Conservation (phyloP, 768 basidiomycete genomes). For the Albatrellus ellisii region DNA sequence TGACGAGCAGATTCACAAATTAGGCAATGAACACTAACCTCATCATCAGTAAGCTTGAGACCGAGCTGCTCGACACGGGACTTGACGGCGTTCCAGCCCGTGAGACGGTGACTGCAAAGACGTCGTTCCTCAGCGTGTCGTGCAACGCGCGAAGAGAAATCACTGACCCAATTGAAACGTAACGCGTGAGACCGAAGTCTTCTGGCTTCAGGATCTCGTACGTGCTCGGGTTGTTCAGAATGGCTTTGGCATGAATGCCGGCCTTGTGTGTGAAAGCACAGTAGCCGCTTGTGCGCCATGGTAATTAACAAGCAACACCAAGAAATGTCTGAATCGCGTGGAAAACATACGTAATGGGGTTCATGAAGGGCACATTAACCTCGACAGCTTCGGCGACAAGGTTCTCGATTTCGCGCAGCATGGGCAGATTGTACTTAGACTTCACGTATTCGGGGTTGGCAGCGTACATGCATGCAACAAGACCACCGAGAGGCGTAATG, state of each 20-base stretch:
- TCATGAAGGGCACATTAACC: constrained; percentile 95
- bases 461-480: constrained; percentile 93
- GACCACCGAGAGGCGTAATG: constrained; percentile 94
- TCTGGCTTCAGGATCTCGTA: constrained; percentile 99
- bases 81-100: constrained; percentile 99
- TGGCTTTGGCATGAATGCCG: constrained; percentile 99
- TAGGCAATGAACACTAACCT: constrained; percentile 32
- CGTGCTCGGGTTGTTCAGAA: constrained; percentile 97
- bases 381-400: constrained; percentile 98
- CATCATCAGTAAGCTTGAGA: constrained; percentile 78
- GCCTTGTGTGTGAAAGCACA: constrained; percentile 99
- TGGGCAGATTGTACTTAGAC: constrained; percentile 93
- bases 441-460: constrained; percentile 99
- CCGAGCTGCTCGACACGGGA: constrained; percentile 96
- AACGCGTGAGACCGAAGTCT: constrained; percentile 95
- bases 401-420: constrained; percentile 98
- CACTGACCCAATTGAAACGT: constrained; percentile 87
- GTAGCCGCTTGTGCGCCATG: constrained; percentile 60
- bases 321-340: background rate
- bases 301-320: background rate
- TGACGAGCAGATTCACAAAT: background rate
- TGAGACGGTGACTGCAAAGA: constrained; percentile 66
- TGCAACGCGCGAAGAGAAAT: background rate
- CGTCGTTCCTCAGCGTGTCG: background rate
- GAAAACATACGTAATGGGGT: constrained; percentile 71